Percentiles rank a stretch among this genome's conserved stretches.
These are phyloP conservation scores for Canna indica DNA, from an alignment of 176 grass and related monocot species.

Conservation along the genomic window DNA sequence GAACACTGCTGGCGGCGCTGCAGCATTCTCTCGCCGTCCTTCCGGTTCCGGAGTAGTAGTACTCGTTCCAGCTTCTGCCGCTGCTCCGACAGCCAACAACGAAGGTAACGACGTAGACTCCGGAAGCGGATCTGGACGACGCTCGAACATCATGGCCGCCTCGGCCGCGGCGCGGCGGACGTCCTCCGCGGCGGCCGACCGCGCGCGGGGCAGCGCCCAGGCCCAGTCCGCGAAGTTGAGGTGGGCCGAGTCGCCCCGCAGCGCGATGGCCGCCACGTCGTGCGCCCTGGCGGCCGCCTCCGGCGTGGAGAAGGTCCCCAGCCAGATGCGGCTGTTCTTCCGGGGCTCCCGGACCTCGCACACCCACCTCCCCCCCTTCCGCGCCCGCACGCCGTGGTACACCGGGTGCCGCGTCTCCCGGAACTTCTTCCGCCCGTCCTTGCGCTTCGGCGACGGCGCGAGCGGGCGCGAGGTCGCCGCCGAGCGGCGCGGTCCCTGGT, in stretches of 20 bases:
- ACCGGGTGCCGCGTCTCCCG: constrained; percentile 75
- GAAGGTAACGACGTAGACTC: too few species aligned
- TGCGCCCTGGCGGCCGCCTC: constrained; percentile 53
- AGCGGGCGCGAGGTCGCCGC: constrained; percentile 15
- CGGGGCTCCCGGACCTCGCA: constrained; percentile 65
- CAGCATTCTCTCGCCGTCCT: constrained; percentile 13
- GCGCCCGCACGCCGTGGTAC: constrained; percentile 58
- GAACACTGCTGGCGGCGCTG: constrained; percentile 22
- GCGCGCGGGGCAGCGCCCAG: constrained; percentile 23
- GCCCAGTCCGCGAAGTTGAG: constrained; percentile 75
- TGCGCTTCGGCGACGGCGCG: constrained; percentile 41
- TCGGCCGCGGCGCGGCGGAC: constrained; percentile 38
- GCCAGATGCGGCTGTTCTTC: constrained; percentile 55
- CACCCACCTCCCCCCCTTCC: constrained; percentile 45
- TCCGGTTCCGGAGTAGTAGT: background rate
- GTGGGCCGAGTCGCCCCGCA: constrained; percentile 22
- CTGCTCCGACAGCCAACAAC: too few species aligned
- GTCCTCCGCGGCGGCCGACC: constrained; percentile 26
- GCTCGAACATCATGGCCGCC: constrained; percentile 17
- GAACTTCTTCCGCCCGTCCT: constrained; percentile 67
- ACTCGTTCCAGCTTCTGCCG: too few species aligned
- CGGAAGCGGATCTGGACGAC: background rate
- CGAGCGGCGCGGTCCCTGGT: constrained; percentile 9
- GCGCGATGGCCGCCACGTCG: constrained; percentile 53
- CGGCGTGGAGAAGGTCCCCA: constrained; percentile 62